These are phyloP conservation scores for Trichophyton simii DNA, from an alignment of 2,329 filamentous ascomycete genomes.

Conservation along the genomic window DNA sequence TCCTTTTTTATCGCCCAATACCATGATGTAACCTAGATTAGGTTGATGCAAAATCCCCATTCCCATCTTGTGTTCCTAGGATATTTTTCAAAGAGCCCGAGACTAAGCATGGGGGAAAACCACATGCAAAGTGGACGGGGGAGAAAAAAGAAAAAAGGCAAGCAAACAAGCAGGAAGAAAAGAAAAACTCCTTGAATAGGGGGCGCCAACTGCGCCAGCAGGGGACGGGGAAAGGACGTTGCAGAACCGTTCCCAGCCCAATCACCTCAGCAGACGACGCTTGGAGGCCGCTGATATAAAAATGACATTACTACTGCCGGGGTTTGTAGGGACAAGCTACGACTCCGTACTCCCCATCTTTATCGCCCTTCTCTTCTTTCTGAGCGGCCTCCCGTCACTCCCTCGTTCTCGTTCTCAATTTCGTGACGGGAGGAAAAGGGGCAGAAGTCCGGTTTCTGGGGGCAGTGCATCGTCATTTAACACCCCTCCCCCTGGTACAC, in stretches of 20 bases:
- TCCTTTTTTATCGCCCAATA: neutral
- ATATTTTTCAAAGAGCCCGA: neutral
- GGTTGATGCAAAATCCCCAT: constrained; percentile 2
- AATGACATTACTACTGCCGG: neutral
- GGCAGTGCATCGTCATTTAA: neutral
- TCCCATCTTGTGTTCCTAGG: neutral
- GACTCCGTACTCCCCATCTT: neutral
- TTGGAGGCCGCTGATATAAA: neutral
- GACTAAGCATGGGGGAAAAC: neutral
- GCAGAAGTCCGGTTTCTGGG: neutral
- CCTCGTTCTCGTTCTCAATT: neutral
- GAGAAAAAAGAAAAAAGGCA: neutral
- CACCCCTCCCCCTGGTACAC: neutral
- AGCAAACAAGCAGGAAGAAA: neutral
- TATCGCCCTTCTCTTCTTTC: too few relatives aligned
- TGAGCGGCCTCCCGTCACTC: neutral
- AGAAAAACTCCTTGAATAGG: neutral
- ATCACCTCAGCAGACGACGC: neutral
- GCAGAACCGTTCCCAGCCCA: neutral
- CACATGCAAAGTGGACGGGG: neutral
- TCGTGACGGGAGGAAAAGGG: neutral
- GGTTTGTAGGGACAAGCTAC: neutral
- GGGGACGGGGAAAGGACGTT: constrained; percentile 1
- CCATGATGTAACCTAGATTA: neutral
- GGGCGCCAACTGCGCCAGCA: neutral